Evolutionary conservation across 2,329 filamentous ascomycete genomes (phyloP).

Genomic region (Beauveria asiatica): DNA sequence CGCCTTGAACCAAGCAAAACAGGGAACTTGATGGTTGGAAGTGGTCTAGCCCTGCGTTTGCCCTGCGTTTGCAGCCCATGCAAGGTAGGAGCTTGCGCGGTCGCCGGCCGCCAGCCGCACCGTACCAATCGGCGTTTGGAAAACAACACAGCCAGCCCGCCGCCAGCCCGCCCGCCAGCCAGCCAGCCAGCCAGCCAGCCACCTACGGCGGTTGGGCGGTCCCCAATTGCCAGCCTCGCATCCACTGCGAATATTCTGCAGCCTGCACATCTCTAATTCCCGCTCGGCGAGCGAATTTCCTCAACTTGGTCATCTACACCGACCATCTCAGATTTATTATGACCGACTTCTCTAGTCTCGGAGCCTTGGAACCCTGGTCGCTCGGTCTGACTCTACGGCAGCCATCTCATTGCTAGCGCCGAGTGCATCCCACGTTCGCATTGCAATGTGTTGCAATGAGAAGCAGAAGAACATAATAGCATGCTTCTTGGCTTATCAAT

Average conservation of each 20-base stretch:
- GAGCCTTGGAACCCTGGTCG: not conserved
- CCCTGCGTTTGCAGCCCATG: not conserved
- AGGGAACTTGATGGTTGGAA: not conserved
- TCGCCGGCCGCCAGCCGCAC: not conserved
- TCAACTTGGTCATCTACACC: not conserved
- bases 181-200: too few species aligned
- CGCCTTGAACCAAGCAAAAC: not conserved
- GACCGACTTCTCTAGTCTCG: not conserved
- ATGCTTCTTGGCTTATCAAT: not conserved
- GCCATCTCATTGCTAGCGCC: not conserved
- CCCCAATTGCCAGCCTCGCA: too few species aligned
- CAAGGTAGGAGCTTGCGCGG: not conserved
- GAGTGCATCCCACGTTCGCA: not conserved
- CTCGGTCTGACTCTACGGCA: constrained; percentile 6
- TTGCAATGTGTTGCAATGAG: not conserved
- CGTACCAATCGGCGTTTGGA: not conserved
- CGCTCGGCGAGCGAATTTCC: not conserved
- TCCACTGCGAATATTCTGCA: not conserved
- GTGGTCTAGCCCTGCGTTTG: not conserved
- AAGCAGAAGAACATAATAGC: not conserved
- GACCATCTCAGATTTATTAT: not conserved
- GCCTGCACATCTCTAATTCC: not conserved
- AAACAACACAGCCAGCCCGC: too few species aligned
- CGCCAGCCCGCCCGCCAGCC: too few species aligned
- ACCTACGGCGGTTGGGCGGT: too few species aligned